Evolutionary conservation across 305 asterid genomes (phyloP).

Genomic region (Fraxinus nigra): DNA sequence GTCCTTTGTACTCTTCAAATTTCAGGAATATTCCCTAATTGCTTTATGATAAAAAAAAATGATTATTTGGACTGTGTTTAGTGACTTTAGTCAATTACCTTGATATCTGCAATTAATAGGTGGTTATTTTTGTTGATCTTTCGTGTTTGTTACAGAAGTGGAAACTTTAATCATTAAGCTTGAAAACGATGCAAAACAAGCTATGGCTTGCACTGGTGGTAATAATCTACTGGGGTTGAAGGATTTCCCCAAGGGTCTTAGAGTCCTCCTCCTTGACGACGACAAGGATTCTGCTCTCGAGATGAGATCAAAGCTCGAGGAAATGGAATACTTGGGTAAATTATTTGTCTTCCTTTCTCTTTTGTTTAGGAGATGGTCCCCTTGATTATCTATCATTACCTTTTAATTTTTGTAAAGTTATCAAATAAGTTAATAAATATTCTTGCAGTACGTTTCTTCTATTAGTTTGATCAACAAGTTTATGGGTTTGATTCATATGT

Average conservation of each 20-base stretch:
- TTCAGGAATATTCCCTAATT: background rate
- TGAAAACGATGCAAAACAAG: conserved; percentile 44
- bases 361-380: background rate
- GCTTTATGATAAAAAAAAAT: background rate
- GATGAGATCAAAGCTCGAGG: conserved; percentile 44
- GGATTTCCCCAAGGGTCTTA: conserved; percentile 55
- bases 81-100: background rate
- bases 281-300: conserved; percentile 29
- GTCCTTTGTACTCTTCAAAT: background rate
- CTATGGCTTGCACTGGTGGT: conserved; percentile 50
- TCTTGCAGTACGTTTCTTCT: background rate
- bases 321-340: conserved; percentile 45
- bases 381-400: background rate
- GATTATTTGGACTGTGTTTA: background rate
- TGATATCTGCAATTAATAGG: background rate
- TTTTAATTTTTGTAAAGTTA: background rate
- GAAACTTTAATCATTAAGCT: background rate
- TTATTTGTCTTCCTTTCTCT: background rate
- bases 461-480: background rate
- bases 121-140: background rate
- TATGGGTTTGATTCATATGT: background rate
- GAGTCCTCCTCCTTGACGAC: conserved; percentile 44
- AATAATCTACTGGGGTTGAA: conserved; percentile 45
- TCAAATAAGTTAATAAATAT: background rate
- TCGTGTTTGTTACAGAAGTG: background rate